Percentiles rank a stretch among this genome's conserved stretches.
These are phyloP conservation scores for Xylaria acuta DNA, from an alignment of 495 filamentous ascomycete species.

Conservation along the genomic window DNA sequence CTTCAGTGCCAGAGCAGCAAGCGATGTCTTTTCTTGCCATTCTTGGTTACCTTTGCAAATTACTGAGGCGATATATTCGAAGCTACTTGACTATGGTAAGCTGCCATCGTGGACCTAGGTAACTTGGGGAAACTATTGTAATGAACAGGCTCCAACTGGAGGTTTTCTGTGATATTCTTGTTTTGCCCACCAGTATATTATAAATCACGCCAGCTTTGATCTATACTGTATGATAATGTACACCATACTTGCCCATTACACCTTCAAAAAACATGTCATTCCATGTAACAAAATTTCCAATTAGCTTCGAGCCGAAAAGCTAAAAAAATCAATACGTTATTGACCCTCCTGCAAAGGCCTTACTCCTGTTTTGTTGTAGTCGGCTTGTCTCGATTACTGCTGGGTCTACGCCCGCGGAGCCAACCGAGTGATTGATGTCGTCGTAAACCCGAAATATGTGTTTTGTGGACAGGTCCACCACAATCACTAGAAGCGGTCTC, in stretches of 20 bases:
- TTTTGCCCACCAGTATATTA: background rate
- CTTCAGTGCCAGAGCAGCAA: background rate
- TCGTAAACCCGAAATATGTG: conserved; percentile 13
- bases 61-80: background rate
- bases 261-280: conserved; percentile 3
- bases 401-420: conserved; percentile 1
- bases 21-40: background rate
- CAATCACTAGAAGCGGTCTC: background rate
- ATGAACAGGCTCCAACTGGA: background rate
- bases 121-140: background rate
- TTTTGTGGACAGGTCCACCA: background rate
- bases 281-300: background rate
- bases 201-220: background rate
- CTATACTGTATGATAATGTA: background rate
- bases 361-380: background rate
- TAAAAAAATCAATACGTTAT: background rate
- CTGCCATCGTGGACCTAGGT: background rate
- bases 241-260: background rate
- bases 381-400: background rate
- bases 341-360: background rate
- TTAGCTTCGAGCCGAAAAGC: background rate
- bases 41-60: background rate
- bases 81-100: background rate
- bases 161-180: background rate
- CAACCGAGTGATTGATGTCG: conserved; percentile 23